These are phyloP conservation scores for Salix dunnii DNA, from an alignment of 345 rosid species.

Conservation along the genomic window DNA sequence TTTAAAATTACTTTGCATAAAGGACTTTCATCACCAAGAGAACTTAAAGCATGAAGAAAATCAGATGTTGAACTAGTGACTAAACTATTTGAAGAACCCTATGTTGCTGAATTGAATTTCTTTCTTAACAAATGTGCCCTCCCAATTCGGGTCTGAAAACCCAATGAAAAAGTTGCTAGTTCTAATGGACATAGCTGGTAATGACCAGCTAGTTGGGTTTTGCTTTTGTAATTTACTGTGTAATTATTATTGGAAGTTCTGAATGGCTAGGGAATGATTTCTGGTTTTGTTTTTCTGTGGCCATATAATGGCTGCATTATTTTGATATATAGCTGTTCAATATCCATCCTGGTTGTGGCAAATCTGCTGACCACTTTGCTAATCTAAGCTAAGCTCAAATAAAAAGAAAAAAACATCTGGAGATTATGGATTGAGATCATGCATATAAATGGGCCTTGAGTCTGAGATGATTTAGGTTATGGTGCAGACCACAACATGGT, in stretches of 20 bases:
- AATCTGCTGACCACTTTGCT: neutral
- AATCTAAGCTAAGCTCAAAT: neutral
- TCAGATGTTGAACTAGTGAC: neutral
- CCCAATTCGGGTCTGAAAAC: neutral
- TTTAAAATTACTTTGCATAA: neutral
- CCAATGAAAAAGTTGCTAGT: neutral
- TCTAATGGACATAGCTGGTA: neutral
- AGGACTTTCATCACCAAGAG: neutral
- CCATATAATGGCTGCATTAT: too few relatives aligned
- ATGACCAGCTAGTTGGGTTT: neutral
- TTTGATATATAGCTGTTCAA: too few relatives aligned
- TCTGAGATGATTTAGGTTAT: neutral
- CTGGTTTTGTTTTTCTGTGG: too few relatives aligned
- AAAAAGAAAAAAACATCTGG: neutral
- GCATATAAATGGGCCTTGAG: neutral
- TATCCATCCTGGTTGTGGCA: neutral
- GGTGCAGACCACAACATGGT: neutral
- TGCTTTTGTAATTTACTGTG: neutral
- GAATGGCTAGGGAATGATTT: too few relatives aligned
- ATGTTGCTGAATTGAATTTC: neutral
- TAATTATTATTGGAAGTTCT: neutral
- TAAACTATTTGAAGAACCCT: neutral
- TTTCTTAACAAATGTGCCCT: neutral
- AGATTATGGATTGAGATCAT: neutral
- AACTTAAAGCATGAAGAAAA: neutral